A percentile compares a stretch with the other conserved stretches of the same genome.
phyloP scores from a whole-genome alignment of 441 rosid genomes.

The Gossypium gossypioides region DNA sequence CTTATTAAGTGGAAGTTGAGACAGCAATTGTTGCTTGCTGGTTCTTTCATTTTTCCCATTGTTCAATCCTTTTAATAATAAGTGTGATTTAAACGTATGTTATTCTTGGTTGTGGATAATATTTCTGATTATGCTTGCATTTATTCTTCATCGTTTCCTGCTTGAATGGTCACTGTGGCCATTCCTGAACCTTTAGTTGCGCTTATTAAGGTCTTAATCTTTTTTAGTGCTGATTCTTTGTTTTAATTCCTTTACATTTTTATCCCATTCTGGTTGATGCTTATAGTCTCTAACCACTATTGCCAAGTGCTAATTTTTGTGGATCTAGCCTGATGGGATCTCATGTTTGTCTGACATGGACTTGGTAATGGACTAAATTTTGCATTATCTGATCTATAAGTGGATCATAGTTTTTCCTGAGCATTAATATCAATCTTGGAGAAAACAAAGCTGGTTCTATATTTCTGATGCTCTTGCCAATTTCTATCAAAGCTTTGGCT shows the following conservation, averaged over 20 bases:
- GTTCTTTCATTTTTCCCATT: background rate
- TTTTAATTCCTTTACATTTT: background rate
- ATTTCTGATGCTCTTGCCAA: background rate
- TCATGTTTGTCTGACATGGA: background rate
- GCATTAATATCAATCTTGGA: background rate
- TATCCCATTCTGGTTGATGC: background rate
- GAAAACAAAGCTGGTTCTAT: background rate
- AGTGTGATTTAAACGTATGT: background rate
- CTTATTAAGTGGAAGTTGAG: background rate
- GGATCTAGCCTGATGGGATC: background rate
- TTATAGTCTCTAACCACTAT: background rate
- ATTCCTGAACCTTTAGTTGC: background rate
- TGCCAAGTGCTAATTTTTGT: background rate
- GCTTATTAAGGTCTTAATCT: background rate
- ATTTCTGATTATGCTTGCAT: background rate
- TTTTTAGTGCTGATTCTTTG: background rate
- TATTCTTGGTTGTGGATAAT: background rate
- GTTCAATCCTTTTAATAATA: background rate
- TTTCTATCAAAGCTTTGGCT: background rate
- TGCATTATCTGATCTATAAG: background rate
- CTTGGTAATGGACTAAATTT: background rate
- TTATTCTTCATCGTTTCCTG: background rate
- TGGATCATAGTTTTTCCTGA: background rate
- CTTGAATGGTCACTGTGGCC: background rate
- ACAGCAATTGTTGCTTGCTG: background rate